Base-by-base conservation (phyloP, 2,329 filamentous ascomycete species). In the Colletotrichum liriopes region DNA sequence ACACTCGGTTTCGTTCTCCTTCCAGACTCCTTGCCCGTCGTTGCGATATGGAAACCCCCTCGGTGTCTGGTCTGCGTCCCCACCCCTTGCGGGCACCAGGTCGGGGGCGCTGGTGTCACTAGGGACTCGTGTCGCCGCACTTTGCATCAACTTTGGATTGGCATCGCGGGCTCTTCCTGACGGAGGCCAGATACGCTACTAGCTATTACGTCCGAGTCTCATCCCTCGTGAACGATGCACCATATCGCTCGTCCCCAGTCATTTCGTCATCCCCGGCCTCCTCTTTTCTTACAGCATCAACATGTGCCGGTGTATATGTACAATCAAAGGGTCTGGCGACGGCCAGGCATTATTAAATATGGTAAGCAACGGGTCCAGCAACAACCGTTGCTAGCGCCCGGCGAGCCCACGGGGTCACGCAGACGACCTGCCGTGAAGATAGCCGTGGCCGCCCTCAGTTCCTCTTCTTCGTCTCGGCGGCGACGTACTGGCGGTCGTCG, bases 401-500 rank as follows among this genome's bases (percentile, higher is more conserved):
- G 49, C 14, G 49, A 20, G 26, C 26, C 47, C 7, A 32, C 18
- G 26, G 49, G 16, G 16, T 5, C 16, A 18, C 16, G 18, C 26
- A 20, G 49, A 52, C 26, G 16, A 52, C 49, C 49, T 18, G 7
- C 16, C 12, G 47, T 29, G 52, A 11, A 2, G 20, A 12, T 18
- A n/a, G n/a, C 18, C 29, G 52, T 32, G 29, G 5, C 45, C 43
- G 32, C 43, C 23, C 51, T 70, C 65, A 75, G 56, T 72, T 71
- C 20, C 49, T 75, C 69, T 77, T 77, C 71, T 77, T 77, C 12
- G 37, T 49, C 20, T 69, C 59, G 4, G 78, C 79, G 9, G 62
- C 41, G 6, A 45, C 52, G 56, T 77, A 77, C 26, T 66, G 66
- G 43, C 76, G 74, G 67, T 75, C 72, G 55, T 77, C 76, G 20